Base-by-base conservation (phyloP, 257 asterid species). In the Anisodus tanguticus region DNA sequence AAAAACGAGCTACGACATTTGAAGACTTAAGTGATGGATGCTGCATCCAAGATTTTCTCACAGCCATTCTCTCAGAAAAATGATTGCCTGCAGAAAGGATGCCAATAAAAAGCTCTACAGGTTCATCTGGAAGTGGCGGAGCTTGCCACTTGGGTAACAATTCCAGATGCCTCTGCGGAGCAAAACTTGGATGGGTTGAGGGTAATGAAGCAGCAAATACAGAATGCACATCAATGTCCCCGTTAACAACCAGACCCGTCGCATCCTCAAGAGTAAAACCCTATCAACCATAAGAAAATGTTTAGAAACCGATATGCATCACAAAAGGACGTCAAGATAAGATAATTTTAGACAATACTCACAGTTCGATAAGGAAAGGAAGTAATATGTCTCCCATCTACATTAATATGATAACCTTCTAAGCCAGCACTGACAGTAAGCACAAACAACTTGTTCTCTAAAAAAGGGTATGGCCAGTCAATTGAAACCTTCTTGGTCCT, bases 401-500 rank as follows among this genome's bases (percentile, higher is more conserved):
- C 98, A 88, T 87, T 91, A 82, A 94, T 88, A 82, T 94, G 98
- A 89, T 90, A 95, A 43, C 99, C 99, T 91, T 95, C 99, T 89
- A 95, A 90, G 49, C 97, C 98, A 81, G 99, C 94, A 84, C 89
- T 90, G 59, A 94, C 91, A 22, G 98, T 94, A 86, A 95, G 97
- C 57, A 95, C 98, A 90, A 95, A 95, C 90, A 95, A 87, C 90
- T 93, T 94, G 88, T 91, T 87, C 91, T 93, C 97, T 12, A 83
- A 97, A 91, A 95, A 94, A 45, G 99, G 98, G 86, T 85, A 95
- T 3, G 98, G 99, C 99, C 99, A 95, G 89, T 95, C 96, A 84
- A 93, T 89, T 12, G 92, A 80, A 76, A 96, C 97, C 92, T 90
- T 91, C 90, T 91, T 93, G 80, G 96, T 91, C 88, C 92, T 94